phyloP scores from a whole-genome alignment of 306 rosid genomes.

The Vigna radiata region DNA sequence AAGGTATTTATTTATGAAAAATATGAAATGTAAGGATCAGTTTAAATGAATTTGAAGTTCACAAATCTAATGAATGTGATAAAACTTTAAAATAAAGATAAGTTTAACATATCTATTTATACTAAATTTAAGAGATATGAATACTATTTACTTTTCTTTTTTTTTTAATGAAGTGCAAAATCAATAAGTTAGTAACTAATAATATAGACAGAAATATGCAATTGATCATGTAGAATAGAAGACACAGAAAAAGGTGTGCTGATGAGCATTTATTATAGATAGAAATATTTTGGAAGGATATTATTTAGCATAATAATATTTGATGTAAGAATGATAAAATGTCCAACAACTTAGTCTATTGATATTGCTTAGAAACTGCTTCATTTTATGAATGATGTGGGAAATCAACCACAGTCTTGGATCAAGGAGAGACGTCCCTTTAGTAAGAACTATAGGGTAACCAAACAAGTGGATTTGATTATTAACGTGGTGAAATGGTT shows the following conservation, averaged over 20 bases:
- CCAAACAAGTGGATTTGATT: slow-evolving; percentile 52
- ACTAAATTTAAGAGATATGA: background rate
- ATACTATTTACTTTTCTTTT: background rate
- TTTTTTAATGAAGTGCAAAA: background rate
- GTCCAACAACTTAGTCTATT: slow-evolving; percentile 45
- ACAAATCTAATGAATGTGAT: background rate
- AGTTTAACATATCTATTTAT: background rate
- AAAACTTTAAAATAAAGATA: too few relatives aligned
- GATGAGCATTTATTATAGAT: background rate
- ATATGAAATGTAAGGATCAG: background rate
- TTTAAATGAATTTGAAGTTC: background rate
- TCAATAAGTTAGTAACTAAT: background rate
- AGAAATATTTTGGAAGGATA: background rate
- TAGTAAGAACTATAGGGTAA: slow-evolving; percentile 65
- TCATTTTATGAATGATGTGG: slow-evolving; percentile 47
- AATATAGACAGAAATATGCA: background rate
- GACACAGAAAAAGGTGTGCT: background rate
- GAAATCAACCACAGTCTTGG: slow-evolving; percentile 46
- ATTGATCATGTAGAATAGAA: background rate
- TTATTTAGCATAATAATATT: background rate
- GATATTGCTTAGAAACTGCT: slow-evolving; percentile 51
- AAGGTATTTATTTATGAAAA: background rate
- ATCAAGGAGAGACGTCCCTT: slow-evolving; percentile 75
- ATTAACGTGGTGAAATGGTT: slow-evolving; percentile 48
- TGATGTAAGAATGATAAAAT: slow-evolving; percentile 17